Base-by-base conservation (phyloP, 257 asterid genomes). In the Pogostemon cablin region DNA sequence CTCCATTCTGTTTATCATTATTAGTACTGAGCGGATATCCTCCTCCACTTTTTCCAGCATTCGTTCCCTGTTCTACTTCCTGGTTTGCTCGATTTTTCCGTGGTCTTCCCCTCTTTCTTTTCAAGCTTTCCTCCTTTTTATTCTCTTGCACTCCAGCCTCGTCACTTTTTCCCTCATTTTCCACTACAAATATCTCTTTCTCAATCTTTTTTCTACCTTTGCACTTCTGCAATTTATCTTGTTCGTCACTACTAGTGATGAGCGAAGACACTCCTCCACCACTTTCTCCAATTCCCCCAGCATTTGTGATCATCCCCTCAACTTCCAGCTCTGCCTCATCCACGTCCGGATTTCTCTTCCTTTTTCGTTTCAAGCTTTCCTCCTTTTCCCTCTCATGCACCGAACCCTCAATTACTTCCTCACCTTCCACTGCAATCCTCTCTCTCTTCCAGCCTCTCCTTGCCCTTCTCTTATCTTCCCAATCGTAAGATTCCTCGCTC, bases 391-490 rank as follows among this genome's bases (percentile, higher is more conserved):
- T 17, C 37, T 17, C 32, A 25, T 25, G 32, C 32, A 25, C 32
- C 32, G 32, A 25, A 25, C 32, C 68, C n/a, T 12, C 61, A 43
- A 2, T 50, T 50, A 32, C 74, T 50, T 59, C 69, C 44, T 53
- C 77, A 44, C 7, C 76, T 15, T 15, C 15, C 15, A 15, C 15
- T 44, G 17, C 78, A 77, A 39, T 61, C 37, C 48, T 71, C 25
- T 44, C 76, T 17, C 42, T 69, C 75, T 52, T 42, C 49, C 75
- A 42, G 78, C 64, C 60, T 72, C 12, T 69, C 65, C 49, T 32
- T 35, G 1, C 67, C 73, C 81, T 37, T 66, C 65, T 40, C 9
- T 43, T 71, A 61, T 34, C 58, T 72, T 78, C 83, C 77, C 52
- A 68, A 57, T 75, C 83, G 15, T 56, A 65, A 42, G 20, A 12